Conservation (phyloP, 768 basidiomycete species). For the Xerocomellus chrysenteron region DNA sequence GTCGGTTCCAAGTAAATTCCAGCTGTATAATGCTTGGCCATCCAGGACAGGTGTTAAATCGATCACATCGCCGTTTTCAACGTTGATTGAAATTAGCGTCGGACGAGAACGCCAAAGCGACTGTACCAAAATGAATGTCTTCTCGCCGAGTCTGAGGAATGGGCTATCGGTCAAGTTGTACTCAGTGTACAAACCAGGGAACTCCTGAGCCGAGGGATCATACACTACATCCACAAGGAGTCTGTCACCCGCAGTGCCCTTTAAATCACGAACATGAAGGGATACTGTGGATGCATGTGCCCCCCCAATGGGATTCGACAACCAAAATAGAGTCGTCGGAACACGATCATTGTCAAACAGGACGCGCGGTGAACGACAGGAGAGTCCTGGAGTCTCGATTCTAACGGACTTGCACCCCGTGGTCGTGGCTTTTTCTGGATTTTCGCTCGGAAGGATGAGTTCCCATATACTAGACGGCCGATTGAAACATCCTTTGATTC, state of each 20-base stretch:
- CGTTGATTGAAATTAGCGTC: constrained; percentile 48
- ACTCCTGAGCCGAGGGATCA: constrained; percentile 39
- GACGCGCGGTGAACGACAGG: constrained; percentile 61
- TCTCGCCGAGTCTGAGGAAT: constrained; percentile 33
- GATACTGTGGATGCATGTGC: constrained; percentile 57
- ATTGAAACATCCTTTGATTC: constrained; percentile 60
- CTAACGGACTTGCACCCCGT: constrained; percentile 21
- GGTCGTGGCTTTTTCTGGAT: constrained; percentile 1
- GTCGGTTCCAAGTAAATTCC: constrained; percentile 55
- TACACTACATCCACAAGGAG: constrained; percentile 44
- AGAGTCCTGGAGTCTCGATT: constrained; percentile 43
- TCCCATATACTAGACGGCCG: constrained; percentile 58
- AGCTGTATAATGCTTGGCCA: constrained; percentile 39
- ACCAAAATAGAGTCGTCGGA: constrained; percentile 43
- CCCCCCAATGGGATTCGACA: constrained; percentile 55
- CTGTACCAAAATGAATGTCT: constrained; percentile 33
- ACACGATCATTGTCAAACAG: constrained; percentile 25
- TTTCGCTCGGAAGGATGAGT: constrained; percentile 32
- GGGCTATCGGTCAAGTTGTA: constrained; percentile 44
- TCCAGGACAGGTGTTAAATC: constrained; percentile 26
- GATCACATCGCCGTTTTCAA: constrained; percentile 38
- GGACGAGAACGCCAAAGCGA: constrained; percentile 56
- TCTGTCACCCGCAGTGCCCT: constrained; percentile 1
- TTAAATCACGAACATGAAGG: constrained; percentile 46
- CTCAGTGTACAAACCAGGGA: constrained; percentile 66